A percentile compares a stretch with the other conserved stretches of the same genome.
Conservation (phyloP, 1,139 yeast genomes). For the Saccharomyces hybrid region DNA sequence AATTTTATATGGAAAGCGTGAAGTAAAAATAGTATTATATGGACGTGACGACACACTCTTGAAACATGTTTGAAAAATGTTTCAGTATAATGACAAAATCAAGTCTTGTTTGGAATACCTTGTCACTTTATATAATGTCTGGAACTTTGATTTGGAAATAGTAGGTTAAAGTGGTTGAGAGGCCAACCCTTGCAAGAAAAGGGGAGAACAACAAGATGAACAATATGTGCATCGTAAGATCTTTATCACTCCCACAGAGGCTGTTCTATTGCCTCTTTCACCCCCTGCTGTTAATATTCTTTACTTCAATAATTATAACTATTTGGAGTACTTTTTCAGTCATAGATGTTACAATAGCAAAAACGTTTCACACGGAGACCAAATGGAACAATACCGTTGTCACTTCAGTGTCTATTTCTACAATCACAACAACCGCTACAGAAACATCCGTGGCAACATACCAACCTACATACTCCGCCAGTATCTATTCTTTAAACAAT, state of each 20-base stretch:
- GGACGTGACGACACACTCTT: not conserved
- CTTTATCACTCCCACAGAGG: conserved; percentile 12
- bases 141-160: not conserved
- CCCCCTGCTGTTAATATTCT: conserved; percentile 11
- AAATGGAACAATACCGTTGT: conserved; percentile 1
- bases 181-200: not conserved
- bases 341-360: conserved; percentile 1
- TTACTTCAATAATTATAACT: conserved; percentile 8
- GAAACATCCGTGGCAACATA: conserved; percentile 2
- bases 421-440: not conserved
- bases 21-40: not conserved
- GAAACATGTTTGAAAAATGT: not conserved
- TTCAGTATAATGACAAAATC: not conserved
- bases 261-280: conserved; percentile 8
- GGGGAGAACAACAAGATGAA: not conserved
- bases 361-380: not conserved
- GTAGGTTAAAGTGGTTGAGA: not conserved
- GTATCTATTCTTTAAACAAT: not conserved
- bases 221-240: not conserved
- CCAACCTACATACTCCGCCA: conserved; percentile 1
- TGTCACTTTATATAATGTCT: not conserved
- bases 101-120: no score
- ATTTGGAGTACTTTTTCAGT: conserved; percentile 10
- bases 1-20: no score
- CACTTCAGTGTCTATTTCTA: not conserved